Base-by-base conservation (phyloP, 129 eudicot species). In the Flaveria linearis region DNA sequence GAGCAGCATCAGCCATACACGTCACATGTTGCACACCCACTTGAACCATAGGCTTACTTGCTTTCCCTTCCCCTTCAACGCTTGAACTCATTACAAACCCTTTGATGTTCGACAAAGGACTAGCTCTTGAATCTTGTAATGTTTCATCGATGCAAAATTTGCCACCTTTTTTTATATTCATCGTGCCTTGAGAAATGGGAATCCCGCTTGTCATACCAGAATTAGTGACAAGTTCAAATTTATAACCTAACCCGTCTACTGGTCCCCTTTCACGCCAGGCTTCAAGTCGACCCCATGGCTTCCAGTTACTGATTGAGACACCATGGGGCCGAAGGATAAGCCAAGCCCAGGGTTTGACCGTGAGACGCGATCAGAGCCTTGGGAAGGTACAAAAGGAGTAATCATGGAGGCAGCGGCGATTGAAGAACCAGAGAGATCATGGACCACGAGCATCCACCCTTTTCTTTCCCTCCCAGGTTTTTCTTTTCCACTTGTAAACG, bases 211-310 rank as follows among this genome's bases (percentile, higher is more conserved):
- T 83, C 22, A 87, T 85, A 50, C 95, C 82, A 7, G 84, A 74
- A 76, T 85, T 88, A 0, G 92, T 94, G 47, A 84, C 81, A 36
- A 87, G 84, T 55, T 85, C 97, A 46, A 89, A 88, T n/a, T 90
- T 64, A 83, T 88, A 91, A 2, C 97, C 97, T 0, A 91, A 84
- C 1, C 95, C 85, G 25, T 88, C 69, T 88, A 76, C 77, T 0
- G 94, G 79, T 0, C 93, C 98, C 62, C 96, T 72, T 75, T 93
- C 98, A 15, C 98, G 84, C 98, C 98, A 93, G 0, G 98, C 98
- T 89, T 91, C 91, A n/a, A 93, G 97, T 1, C 98, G 91, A n/a
- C 98, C 98, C 98, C 98, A 93, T 12, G 97, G 97, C 74, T 93
- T 93, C 98, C 97, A 92, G 69, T 86, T 85, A 55, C 90, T 85